These are phyloP conservation scores for Tarenaya hassleriana DNA, from an alignment of 345 rosid species.

Conservation along the genomic window DNA sequence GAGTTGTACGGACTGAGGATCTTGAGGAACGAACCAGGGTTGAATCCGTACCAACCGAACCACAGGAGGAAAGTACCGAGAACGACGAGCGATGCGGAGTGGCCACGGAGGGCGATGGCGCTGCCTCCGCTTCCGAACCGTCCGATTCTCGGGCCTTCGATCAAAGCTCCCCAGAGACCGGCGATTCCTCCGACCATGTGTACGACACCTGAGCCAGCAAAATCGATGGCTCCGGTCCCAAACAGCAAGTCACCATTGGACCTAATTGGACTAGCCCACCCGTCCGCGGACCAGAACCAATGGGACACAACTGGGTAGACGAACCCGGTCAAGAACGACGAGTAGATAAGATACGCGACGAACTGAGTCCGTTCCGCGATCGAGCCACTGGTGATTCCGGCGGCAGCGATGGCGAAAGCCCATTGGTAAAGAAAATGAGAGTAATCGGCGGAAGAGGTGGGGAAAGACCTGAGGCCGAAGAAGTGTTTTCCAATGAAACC, in stretches of 20 bases:
- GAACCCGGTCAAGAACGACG: constrained; percentile 76
- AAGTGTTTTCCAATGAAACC: constrained; percentile 74
- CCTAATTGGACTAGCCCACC: constrained; percentile 72
- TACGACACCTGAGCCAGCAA: constrained; percentile 75
- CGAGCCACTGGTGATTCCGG: constrained; percentile 91
- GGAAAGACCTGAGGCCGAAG: constrained; percentile 51
- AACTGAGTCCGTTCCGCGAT: constrained; percentile 87
- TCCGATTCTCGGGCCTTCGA: constrained; percentile 76
- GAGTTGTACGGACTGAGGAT: constrained; percentile 28
- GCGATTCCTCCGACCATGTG: constrained; percentile 81
- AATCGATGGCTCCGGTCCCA: constrained; percentile 66
- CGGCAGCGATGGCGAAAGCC: constrained; percentile 95
- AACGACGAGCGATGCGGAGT: constrained; percentile 65
- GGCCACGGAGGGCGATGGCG: constrained; percentile 41
- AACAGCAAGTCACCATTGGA: constrained; percentile 35
- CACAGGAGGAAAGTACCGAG: constrained; percentile 69
- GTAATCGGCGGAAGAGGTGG: constrained; percentile 37
- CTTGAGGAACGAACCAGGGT: constrained; percentile 60
- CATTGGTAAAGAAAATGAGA: constrained; percentile 83
- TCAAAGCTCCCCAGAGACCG: constrained; percentile 70
- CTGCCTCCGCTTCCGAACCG: constrained; percentile 43
- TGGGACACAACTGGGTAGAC: constrained; percentile 89
- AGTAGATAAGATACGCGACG: constrained; percentile 76
- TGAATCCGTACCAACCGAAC: constrained; percentile 88
- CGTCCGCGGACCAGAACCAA: constrained; percentile 86